Evolutionary conservation across 2,329 filamentous ascomycete species (phyloP).

Genomic region (Stachybotrys chlorohalonatus): DNA sequence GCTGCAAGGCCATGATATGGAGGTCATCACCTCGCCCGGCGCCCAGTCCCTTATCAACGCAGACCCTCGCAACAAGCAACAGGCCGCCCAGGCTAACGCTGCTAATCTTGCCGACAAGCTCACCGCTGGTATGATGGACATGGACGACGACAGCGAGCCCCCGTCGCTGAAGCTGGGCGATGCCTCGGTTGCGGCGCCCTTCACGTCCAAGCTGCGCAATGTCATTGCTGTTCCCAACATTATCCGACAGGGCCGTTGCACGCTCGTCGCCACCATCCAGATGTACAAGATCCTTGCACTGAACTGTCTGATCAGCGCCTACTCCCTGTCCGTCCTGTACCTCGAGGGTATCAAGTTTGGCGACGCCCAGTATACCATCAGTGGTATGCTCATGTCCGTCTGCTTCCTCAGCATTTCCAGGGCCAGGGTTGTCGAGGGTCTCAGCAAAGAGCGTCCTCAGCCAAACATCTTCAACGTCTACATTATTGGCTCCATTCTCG

Average conservation of each 20-base stretch:
- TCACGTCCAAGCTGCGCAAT: constrained; percentile 95
- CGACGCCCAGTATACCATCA: constrained; percentile 96
- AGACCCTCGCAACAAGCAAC: constrained; percentile 38
- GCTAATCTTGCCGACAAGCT: constrained; percentile 78
- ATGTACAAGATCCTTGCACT: constrained; percentile 99
- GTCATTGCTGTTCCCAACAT: constrained; percentile 97
- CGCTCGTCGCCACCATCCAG: constrained; percentile 94
- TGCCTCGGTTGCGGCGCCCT: constrained; percentile 92
- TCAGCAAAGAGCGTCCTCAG: constrained; percentile 95
- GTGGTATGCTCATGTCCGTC: constrained; percentile 98
- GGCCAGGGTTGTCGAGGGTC: constrained; percentile 85
- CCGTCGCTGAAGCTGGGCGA: constrained; percentile 96
- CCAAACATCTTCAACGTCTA: constrained; percentile 99
- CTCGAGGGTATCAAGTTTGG: constrained; percentile 98
- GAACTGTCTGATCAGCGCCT: constrained; percentile 96
- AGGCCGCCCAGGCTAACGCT: constrained; percentile 55
- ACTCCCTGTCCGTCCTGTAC: constrained; percentile 93
- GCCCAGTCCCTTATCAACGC: constrained; percentile 48
- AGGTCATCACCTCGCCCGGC: constrained; percentile 58
- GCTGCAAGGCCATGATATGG: constrained; percentile 41
- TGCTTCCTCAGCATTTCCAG: constrained; percentile 99
- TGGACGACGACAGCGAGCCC: constrained; percentile 80
- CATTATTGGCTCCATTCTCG: constrained; percentile 95
- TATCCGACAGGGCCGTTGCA: constrained; percentile 94
- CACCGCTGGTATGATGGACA: constrained; percentile 80